Evolutionary conservation across 371 early-diverging fungal species (phyloP), one percentile per base, ranked within the genome.

Genomic region (Gilbertella persicaria): DNA sequence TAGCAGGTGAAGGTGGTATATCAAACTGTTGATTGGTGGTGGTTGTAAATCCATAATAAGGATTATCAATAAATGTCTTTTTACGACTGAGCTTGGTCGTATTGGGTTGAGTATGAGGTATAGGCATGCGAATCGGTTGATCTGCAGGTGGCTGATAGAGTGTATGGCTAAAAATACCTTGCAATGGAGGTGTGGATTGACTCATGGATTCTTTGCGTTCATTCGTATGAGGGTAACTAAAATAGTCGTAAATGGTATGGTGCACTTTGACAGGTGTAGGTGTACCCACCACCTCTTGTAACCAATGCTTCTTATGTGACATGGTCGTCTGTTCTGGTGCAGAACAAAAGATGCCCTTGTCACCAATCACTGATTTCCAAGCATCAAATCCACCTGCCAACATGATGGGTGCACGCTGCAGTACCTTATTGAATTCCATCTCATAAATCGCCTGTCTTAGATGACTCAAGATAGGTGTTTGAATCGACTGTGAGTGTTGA

Each of bases 331-430:
- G 16, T 38, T 53, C 52, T 40, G 52, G 33, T 19, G 9, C 13
- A 1, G 17, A 7, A 12, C 48, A 42, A 25, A 64, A 69, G 7
- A 83, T 62, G 36, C 80, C 79, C 10, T 50, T 49, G 1, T 60
- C 60, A 3, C 81, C 76, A 26, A 78, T 60, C 3, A 63, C 55
- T 5, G 62, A 55, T 25, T 60, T 56, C 95, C 94, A 94, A 0
- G 78, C 89, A 26, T 78, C 67, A 66, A 89, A 89, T 0, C 94
- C 94, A 14, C 93, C 95, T 5, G 70, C 53, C 10, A 95, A 65
- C 38, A 94, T 66, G 42, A 88, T 69, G 0, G 92, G 91, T 40
- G 63, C 58, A 14, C 71, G 62, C 35, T 64, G 62, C 23, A 83
- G 67, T 3, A 37, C 62, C 24, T 77, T 80, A 23, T 64, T 57